Conservation (phyloP, 2,329 filamentous ascomycete species). For the Hypoxylon sp. region DNA sequence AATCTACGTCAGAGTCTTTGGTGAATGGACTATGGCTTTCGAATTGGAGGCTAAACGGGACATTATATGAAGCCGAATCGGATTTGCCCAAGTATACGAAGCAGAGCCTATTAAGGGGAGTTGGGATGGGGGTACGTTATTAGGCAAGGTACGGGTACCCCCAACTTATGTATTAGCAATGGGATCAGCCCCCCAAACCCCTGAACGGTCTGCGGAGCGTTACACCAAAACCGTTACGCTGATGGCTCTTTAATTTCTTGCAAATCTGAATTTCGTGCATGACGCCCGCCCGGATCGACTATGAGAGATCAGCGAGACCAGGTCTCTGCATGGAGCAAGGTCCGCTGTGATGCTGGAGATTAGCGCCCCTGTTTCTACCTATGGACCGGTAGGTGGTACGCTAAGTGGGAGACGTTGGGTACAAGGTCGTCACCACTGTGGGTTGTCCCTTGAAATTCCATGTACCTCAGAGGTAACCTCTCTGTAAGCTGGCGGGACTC, state of each 20-base stretch:
- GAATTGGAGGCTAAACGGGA: conserved; percentile 36
- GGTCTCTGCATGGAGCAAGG: conserved; percentile 11
- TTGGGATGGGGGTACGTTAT: conserved; percentile 31
- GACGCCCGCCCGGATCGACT: conserved; percentile 32
- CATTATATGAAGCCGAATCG: conserved; percentile 26
- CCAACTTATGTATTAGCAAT: conserved; percentile 39
- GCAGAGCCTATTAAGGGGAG: conserved; percentile 25
- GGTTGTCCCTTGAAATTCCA: neutral
- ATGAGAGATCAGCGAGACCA: conserved; percentile 28
- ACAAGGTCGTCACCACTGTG: conserved; percentile 8
- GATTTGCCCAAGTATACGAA: conserved; percentile 11
- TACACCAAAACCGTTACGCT: conserved; percentile 29
- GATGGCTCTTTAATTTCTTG: conserved; percentile 20
- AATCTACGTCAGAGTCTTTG: conserved; percentile 7
- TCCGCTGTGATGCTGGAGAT: conserved; percentile 21
- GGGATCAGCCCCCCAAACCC: conserved; percentile 22
- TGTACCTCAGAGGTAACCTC: conserved; percentile 5
- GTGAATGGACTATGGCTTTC: conserved; percentile 11
- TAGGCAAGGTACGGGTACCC: conserved; percentile 40
- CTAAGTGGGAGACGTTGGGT: conserved; percentile 17
- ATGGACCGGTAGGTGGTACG: conserved; percentile 8
- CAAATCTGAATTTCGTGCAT: conserved; percentile 42
- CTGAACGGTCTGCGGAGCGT: conserved; percentile 20
- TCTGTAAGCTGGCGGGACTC: neutral
- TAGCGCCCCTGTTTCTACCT: conserved; percentile 18